Conservation (phyloP, 768 basidiomycete genomes). For the Lactarius deliciosus region DNA sequence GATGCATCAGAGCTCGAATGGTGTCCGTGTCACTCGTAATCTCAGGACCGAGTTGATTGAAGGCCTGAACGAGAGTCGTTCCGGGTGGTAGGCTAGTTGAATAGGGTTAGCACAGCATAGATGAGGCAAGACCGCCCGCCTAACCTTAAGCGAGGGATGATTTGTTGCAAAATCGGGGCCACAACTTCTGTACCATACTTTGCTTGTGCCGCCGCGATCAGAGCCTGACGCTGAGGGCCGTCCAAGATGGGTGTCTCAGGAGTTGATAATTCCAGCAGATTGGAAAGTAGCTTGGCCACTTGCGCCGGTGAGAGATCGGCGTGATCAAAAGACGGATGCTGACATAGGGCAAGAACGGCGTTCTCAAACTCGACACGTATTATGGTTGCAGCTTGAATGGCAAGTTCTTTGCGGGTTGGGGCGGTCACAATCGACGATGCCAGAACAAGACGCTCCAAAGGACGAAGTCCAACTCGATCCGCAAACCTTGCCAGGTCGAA, state of each 20-base stretch:
- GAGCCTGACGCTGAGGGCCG: conserved; percentile 66
- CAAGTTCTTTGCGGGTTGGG: conserved; percentile 59
- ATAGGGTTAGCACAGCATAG: conserved; percentile 23
- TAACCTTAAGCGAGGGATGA: conserved; percentile 74
- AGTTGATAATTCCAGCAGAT: conserved; percentile 71
- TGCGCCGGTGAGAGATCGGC: conserved; percentile 74
- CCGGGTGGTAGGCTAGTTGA: conserved; percentile 57
- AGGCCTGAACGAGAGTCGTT: conserved; percentile 68
- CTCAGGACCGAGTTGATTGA: conserved; percentile 78
- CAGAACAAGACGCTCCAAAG: conserved; percentile 77
- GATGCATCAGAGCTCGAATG: conserved; percentile 62
- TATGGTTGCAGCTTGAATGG: conserved; percentile 58
- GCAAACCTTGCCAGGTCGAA: conserved; percentile 83
- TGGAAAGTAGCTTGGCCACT: conserved; percentile 75
- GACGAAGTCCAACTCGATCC: conserved; percentile 76
- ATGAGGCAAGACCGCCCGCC: conserved; percentile 31
- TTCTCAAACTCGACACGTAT: conserved; percentile 79
- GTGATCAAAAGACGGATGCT: conserved; percentile 79
- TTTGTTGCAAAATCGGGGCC: conserved; percentile 68
- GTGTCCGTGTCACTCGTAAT: conserved; percentile 73
- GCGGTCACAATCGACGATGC: conserved; percentile 71
- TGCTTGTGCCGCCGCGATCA: conserved; percentile 70
- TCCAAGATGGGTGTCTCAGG: conserved; percentile 71
- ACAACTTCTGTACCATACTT: conserved; percentile 81
- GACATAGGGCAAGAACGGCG: conserved; percentile 71